Base-by-base conservation (phyloP, 768 basidiomycete species). In the Termitomyces titanicus region DNA sequence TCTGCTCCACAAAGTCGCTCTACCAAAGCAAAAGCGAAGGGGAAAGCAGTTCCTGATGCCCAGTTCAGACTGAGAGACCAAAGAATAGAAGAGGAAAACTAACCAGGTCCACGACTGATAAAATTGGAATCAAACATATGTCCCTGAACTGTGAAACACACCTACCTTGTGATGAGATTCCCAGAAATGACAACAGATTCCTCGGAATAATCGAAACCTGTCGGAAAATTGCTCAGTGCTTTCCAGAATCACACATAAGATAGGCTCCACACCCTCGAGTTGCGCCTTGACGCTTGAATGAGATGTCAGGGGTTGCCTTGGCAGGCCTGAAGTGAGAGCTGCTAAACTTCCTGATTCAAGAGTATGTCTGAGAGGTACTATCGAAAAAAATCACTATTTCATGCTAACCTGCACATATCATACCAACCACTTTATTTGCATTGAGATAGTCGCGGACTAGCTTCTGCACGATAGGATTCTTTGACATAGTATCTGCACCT, bases 371-470 rank as follows among this genome's bases (percentile, higher is more conserved):
- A 24, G 15, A 18, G 3, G 12, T 5, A 34, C 29, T 15, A 37
- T 39, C 31, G 24, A 12, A 27, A 29, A 33, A 3, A 4, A 24
- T 34, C 35, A 24, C 4, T 24, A n/a, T 5, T 24, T 12, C 10
- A 35, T n/a, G 25, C 77, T 33, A 51, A 85, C 90, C 90, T 48
- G 91, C 91, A 63, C 91, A 93, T 44, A 92, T 90, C 90, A 92
- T 91, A 1, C 84, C 91, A 24, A 93, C 86, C 25, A 79, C 63
- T 63, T 85, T 88, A 13, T 73, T 75, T 24, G 71, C 59, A 22
- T 75, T 66, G 43, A 88, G 65, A 62, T 83, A 92, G 20, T 74
- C 69, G 52, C 76, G 73, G 12, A 92, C 79, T 10, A 91, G 74
- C 0, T 76, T 72, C 64, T 92, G 88, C 2, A 92, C 86, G 2